Evolutionary conservation across 805 yeast genomes (phyloP).

Genomic region (Lipomyces spencermartinsiae): DNA sequence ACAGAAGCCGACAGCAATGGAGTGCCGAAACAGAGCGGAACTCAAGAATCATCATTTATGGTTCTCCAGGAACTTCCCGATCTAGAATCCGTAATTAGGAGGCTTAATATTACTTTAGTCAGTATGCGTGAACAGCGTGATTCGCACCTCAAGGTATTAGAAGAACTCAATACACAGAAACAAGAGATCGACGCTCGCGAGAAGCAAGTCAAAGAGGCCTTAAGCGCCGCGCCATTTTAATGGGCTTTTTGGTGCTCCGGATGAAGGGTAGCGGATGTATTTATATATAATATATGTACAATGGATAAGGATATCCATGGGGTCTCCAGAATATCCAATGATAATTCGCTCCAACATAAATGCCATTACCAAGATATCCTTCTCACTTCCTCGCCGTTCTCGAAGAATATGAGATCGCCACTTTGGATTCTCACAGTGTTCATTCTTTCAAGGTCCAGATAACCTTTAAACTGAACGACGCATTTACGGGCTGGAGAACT

Average conservation of each 20-base stretch:
- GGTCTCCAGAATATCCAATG: slow-evolving; percentile 13
- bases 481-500: slow-evolving; percentile 4
- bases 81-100: slow-evolving; percentile 24
- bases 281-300: slow-evolving; percentile 3
- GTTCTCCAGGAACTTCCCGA: slow-evolving; percentile 29
- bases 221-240: slow-evolving; percentile 11
- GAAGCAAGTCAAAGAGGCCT: slow-evolving; percentile 23
- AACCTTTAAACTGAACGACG: slow-evolving; percentile 30
- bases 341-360: neutral
- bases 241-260: neutral
- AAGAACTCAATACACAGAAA: slow-evolving; percentile 17
- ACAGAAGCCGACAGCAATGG: neutral
- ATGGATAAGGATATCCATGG: neutral
- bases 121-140: slow-evolving; percentile 24
- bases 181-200: slow-evolving; percentile 25
- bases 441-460: slow-evolving; percentile 33
- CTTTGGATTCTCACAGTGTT: slow-evolving; percentile 29
- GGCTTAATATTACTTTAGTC: slow-evolving; percentile 25
- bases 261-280: neutral
- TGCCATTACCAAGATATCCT: slow-evolving; percentile 22
- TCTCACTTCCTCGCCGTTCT: slow-evolving; percentile 18
- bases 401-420: slow-evolving; percentile 26
- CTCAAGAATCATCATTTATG: slow-evolving; percentile 5
- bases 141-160: slow-evolving; percentile 18
- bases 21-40: neutral